Evolutionary conservation across 257 asterid genomes (phyloP).

Genomic region (Scutellaria barbata): DNA sequence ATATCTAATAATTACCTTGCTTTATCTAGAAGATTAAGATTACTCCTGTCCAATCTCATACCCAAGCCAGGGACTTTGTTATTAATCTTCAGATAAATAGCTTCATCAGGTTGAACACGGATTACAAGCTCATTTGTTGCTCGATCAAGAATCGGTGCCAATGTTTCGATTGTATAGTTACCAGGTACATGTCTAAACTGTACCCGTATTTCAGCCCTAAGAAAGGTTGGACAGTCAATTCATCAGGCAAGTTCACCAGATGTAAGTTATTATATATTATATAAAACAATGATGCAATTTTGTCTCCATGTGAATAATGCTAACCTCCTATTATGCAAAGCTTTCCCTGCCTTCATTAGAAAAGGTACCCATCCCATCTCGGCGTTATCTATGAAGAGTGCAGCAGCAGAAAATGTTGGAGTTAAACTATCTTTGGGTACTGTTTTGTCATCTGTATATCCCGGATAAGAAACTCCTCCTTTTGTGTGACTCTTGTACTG

Average conservation of each 20-base stretch:
- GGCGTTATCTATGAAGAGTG: constrained; percentile 89
- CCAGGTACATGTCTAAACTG: constrained; percentile 98
- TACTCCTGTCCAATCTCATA: constrained; percentile 87
- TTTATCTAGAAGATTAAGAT: constrained; percentile 88
- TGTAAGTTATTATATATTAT: no score
- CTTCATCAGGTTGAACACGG: constrained; percentile 97
- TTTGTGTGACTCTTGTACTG: constrained; percentile 83
- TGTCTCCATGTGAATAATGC: constrained; percentile 5
- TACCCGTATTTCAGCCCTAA: constrained; percentile 90
- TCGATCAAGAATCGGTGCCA: constrained; percentile 80
- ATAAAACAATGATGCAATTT: background rate
- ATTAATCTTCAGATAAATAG: constrained; percentile 82
- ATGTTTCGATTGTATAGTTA: constrained; percentile 68
- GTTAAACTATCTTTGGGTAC: constrained; percentile 89
- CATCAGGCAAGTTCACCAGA: no score
- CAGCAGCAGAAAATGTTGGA: constrained; percentile 98
- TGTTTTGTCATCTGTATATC: constrained; percentile 90
- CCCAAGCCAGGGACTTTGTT: constrained; percentile 97
- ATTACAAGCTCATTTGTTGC: constrained; percentile 98
- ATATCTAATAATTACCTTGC: constrained; percentile 68
- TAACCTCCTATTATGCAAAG: constrained; percentile 77
- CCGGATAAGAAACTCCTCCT: constrained; percentile 74
- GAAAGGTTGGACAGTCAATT: constrained; percentile 7
- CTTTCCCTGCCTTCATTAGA: constrained; percentile 98
- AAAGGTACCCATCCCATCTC: constrained; percentile 99